phyloP scores from a whole-genome alignment of 2,329 filamentous ascomycete species.

The Calonectria pseudoreteaudii region DNA sequence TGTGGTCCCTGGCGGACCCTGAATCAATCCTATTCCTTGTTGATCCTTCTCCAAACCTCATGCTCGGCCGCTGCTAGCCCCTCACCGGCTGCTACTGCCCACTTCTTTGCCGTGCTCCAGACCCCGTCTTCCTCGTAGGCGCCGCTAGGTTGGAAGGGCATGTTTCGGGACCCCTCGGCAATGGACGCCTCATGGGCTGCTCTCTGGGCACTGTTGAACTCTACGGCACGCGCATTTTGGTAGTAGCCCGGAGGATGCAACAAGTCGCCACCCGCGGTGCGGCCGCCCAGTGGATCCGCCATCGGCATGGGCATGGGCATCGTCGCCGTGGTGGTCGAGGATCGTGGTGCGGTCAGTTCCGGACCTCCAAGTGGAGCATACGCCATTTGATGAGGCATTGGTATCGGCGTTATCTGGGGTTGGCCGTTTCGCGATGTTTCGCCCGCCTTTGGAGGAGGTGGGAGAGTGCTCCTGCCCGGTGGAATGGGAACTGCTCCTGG shows the following conservation, averaged over 20 bases:
- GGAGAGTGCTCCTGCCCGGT: constrained; percentile 49
- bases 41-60: constrained; percentile 73
- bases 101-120: constrained; percentile 69
- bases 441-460: constrained; percentile 65
- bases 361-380: constrained; percentile 59
- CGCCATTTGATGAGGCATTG: constrained; percentile 60
- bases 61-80: constrained; percentile 69
- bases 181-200: constrained; percentile 52
- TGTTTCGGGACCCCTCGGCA: constrained; percentile 33
- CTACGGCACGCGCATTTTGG: constrained; percentile 66
- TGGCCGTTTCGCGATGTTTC: constrained; percentile 55
- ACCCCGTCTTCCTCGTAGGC: constrained; percentile 56
- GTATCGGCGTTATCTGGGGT: constrained; percentile 52
- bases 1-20: constrained; percentile 32
- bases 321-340: constrained; percentile 57
- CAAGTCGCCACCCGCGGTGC: constrained; percentile 44
- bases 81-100: constrained; percentile 67
- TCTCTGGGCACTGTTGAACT: constrained; percentile 61
- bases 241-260: constrained; percentile 68
- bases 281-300: constrained; percentile 41
- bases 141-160: constrained; percentile 33
- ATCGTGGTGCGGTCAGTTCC: constrained; percentile 58
- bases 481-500: constrained; percentile 66
- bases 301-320: constrained; percentile 43
- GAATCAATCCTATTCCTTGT: constrained; percentile 59